A percentile compares a stretch with the other conserved stretches of the same genome.
These are phyloP conservation scores for Ophiocordyceps sinensis DNA, from an alignment of 2,329 filamentous ascomycete genomes.

Conservation along the genomic window DNA sequence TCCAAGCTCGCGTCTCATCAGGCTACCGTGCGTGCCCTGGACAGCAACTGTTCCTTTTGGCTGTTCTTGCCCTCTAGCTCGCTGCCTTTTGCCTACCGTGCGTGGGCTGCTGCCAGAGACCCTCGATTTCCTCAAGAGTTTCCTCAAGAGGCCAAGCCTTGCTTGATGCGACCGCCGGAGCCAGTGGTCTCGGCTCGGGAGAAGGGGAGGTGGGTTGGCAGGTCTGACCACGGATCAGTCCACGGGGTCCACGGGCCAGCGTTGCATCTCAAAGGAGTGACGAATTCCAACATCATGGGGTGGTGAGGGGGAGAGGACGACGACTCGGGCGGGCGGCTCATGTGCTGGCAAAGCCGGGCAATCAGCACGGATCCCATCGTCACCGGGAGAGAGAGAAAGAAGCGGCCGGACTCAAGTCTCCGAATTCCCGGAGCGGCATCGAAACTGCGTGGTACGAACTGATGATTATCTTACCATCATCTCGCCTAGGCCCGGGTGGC, in stretches of 20 bases:
- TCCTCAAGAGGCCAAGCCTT: too few species aligned
- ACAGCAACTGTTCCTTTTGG: background rate
- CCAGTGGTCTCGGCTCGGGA: background rate
- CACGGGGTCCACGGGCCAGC: background rate
- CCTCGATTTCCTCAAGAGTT: too few species aligned
- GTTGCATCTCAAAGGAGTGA: background rate
- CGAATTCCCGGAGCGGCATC: too few species aligned
- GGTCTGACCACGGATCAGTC: background rate
- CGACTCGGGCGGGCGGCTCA: background rate
- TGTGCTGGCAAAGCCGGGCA: background rate
- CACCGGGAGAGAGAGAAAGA: too few species aligned
- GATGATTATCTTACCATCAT: too few species aligned
- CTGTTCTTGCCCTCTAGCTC: background rate
- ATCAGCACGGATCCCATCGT: too few species aligned
- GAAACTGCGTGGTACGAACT: too few species aligned
- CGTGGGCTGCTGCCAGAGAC: too few species aligned
- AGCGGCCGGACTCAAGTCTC: too few species aligned
- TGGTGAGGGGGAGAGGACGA: too few species aligned
- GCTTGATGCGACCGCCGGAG: background rate
- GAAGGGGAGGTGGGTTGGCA: background rate
- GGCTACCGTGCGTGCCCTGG: background rate
- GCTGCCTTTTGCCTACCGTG: background rate
- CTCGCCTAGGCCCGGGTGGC: too few species aligned
- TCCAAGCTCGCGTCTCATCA: slow-evolving; percentile 2
- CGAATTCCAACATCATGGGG: background rate